Conservation (phyloP, 2,329 filamentous ascomycete genomes). For the Aspergillus vadensis region DNA sequence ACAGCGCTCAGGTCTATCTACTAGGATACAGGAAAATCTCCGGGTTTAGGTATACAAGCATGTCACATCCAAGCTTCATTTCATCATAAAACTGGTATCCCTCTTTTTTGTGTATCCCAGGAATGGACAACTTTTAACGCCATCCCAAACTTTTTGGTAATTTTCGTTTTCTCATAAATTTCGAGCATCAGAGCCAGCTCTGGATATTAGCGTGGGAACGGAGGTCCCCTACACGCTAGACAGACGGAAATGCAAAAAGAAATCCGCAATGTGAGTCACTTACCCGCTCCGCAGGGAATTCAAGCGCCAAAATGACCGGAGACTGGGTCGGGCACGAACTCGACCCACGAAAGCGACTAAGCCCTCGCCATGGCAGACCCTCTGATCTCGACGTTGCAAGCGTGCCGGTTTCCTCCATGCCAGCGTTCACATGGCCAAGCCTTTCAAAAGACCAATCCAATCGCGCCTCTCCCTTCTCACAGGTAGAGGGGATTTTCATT, state of each 20-base stretch:
- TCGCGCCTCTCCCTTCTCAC: constrained; percentile 15
- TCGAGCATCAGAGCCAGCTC: constrained; percentile 10
- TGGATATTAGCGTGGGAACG: neutral
- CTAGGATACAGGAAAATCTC: neutral
- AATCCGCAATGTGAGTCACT: neutral
- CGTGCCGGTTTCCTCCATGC: constrained; percentile 24
- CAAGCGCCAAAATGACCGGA: constrained; percentile 34
- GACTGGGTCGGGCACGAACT: constrained; percentile 37
- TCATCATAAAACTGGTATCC: constrained; percentile 8
- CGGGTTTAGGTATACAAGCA: constrained; percentile 6
- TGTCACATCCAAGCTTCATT: constrained; percentile 7
- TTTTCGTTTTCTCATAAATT: constrained; percentile 6
- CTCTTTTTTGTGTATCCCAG: constrained; percentile 1
- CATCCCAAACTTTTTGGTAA: constrained; percentile 6
- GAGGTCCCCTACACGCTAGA: constrained; percentile 4
- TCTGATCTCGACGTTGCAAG: constrained; percentile 13
- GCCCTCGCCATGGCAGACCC: neutral
- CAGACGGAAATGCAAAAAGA: constrained; percentile 12
- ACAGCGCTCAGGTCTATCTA: constrained; percentile 3
- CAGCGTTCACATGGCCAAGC: constrained; percentile 38
- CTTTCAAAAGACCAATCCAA: constrained; percentile 43
- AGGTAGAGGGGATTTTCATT: constrained; percentile 39
- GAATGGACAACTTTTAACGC: constrained; percentile 3
- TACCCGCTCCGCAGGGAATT: constrained; percentile 33
- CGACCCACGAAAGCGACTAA: constrained; percentile 29